Evolutionary conservation across 306 rosid genomes (phyloP), one percentile per base, ranked within the genome.

Genomic region (Quercus cerris): DNA sequence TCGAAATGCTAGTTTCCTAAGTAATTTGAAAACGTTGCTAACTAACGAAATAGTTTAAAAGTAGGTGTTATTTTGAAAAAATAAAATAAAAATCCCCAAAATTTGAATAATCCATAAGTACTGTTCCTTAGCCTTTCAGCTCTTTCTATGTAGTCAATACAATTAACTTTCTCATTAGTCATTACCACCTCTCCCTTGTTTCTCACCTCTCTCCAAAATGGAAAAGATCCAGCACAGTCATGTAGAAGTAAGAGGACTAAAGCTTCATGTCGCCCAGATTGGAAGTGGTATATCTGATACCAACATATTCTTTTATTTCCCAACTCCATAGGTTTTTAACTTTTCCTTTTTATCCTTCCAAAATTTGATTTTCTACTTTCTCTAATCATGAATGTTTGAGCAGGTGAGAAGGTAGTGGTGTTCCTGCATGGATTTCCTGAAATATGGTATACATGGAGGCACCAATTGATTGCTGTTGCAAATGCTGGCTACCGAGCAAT

Each of bases 351-450:
- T 15, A 17, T 57, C 9, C 15, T n/a, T 22, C 12, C 18, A 0
- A 20, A 15, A 1, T 12, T 35, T 19, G 22, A 6, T 1, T 19
- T 12, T 79, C 7, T 20, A 6, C 46, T 8, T 23, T 55, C 61
- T 14, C 19, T 7, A 30, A 54, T 72, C 0, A 25, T 55, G 81
- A 19, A 5, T 51, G 28, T 76, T 63, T 64, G 15, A 72, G 61
- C 82, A 87, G 95, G 95, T 11, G 72, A 85, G 5, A 89, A 90
- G 84, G 87, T 82, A 67, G 97, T 90, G 81, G 28, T 92, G 18
- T 90, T 92, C 88, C 68, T 92, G 51, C 97, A 90, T 73, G 97
- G 97, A 61, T 92, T 90, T 71, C 97, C 93, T 38, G 97, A 92
- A 77, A 89, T 90, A 55, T 92, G 95, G 95, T 92, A 92, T 51